Evolutionary conservation across 768 basidiomycete genomes (phyloP), one percentile per base, ranked within the genome.

Genomic region (Leucocoprinus birnbaumii): DNA sequence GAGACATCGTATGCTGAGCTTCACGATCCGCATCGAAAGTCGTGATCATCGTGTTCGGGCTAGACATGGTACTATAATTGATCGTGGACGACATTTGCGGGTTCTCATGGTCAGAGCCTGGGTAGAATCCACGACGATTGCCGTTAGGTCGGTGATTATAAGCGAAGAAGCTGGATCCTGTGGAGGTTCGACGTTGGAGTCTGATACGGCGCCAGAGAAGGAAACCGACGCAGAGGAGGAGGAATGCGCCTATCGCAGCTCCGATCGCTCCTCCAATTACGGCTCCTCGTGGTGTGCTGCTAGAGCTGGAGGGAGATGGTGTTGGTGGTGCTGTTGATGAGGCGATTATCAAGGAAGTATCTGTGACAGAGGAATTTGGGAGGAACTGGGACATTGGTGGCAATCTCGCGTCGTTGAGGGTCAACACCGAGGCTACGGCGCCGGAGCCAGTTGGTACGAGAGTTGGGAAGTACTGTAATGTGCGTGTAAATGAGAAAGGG

Each of bases 361-460:
- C n/a, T n/a, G n/a, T n/a, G n/a, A n/a, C n/a, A n/a, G n/a, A n/a
- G n/a, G n/a, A n/a, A n/a, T n/a, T 31, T 31, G 31, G 31, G 5
- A 11, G 31, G 11, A 5, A 11, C 31, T 31, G 31, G n/a, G n/a
- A 5, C 31, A 31, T 31, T 31, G 31, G 6, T 31, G 31, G 31
- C 11, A 11, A 31, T 5, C 6, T 11, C 11, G 31, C 31, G 31
- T 31, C 31, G 11, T 11, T 31, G 31, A 31, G 31, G 5, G 31
- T 31, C 6, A 11, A 5, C 31, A 31, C 6, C 11, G 31, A 5
- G 11, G 31, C 74, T 51, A 65, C 62, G 42, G 74, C 74, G 11
- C 67, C 70, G 46, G 65, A 50, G n/a, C 73, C 74, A 3, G 65
- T 62, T 16, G 71, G 48, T 9, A 60, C 59, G 27, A 64, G 49